Conservation (phyloP, 441 rosid species). For the Pelargonium myrrhifolium region DNA sequence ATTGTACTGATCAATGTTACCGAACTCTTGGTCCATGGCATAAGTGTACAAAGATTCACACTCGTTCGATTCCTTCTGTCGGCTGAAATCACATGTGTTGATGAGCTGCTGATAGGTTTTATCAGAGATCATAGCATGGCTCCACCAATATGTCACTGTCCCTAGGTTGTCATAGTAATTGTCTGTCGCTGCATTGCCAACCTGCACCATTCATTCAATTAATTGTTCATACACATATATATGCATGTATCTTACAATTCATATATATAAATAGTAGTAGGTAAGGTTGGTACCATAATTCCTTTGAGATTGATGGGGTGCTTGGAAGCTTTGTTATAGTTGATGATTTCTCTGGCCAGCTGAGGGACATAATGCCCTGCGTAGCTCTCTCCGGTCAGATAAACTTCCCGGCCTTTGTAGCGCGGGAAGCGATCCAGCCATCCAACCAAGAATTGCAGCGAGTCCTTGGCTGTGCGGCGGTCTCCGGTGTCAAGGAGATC, state of each 20-base stretch:
- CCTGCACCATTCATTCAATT: constrained; percentile 44
- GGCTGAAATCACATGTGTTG: constrained; percentile 70
- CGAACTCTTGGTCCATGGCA: constrained; percentile 93
- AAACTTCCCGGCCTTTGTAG: constrained; percentile 60
- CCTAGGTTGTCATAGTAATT: constrained; percentile 87
- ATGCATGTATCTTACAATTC: too few relatives aligned
- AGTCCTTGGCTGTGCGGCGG: constrained; percentile 81
- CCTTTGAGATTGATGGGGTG: constrained; percentile 71
- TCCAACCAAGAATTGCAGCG: constrained; percentile 53
- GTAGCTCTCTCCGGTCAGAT: constrained; percentile 86
- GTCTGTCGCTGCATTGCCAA: constrained; percentile 97
- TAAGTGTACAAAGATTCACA: constrained; percentile 78
- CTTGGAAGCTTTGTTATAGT: constrained; percentile 45
- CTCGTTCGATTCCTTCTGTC: constrained; percentile 72
- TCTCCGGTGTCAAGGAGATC: constrained; percentile 80
- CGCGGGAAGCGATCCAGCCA: constrained; percentile 83
- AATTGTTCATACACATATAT: too few relatives aligned
- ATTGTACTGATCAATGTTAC: constrained; percentile 91
- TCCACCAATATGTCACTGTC: constrained; percentile 97
- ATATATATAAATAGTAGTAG: too few relatives aligned
- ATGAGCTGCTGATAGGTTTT: constrained; percentile 68
- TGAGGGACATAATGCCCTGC: constrained; percentile 99
- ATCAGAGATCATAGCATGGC: constrained; percentile 97
- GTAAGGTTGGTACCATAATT: constrained; percentile 51
- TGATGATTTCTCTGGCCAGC: constrained; percentile 67